These are phyloP conservation scores for Cercophora samala DNA, from an alignment of 495 filamentous ascomycete species.

Conservation along the genomic window DNA sequence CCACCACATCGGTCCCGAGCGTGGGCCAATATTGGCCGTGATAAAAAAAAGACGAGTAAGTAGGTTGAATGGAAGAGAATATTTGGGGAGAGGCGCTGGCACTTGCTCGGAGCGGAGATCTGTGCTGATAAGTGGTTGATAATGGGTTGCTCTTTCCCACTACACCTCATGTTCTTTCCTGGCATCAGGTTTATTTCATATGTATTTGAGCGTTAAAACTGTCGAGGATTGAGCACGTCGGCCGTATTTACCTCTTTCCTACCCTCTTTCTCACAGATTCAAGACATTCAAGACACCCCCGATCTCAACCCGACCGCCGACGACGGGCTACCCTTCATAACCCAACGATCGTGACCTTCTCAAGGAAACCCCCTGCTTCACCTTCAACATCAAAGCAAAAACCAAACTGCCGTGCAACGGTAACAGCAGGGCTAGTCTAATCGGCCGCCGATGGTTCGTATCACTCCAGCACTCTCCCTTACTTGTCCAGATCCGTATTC, in stretches of 20 bases:
- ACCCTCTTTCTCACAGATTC: not conserved
- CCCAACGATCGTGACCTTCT: not conserved
- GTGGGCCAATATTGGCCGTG: not conserved
- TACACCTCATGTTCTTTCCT: not conserved
- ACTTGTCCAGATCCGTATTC: not conserved
- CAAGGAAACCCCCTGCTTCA: not conserved
- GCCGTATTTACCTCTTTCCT: not conserved
- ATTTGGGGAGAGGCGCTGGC: not conserved
- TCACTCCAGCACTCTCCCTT: not conserved
- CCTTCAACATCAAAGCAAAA: not conserved
- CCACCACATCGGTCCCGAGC: not conserved
- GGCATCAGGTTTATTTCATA: no score
- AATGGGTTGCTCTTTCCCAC: not conserved
- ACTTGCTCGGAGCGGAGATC: not conserved
- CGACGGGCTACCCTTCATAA: not conserved
- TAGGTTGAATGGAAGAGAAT: not conserved
- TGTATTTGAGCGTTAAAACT: no score
- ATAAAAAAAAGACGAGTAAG: no score
- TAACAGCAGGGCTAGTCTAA: not conserved
- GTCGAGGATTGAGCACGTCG: not conserved
- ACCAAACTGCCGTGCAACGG: not conserved
- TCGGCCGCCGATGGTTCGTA: not conserved
- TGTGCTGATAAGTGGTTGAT: not conserved
- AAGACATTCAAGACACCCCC: not conserved
- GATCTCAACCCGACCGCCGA: not conserved